Conservation (phyloP, 2,329 filamentous ascomycete species). For the Cadophora malorum region DNA sequence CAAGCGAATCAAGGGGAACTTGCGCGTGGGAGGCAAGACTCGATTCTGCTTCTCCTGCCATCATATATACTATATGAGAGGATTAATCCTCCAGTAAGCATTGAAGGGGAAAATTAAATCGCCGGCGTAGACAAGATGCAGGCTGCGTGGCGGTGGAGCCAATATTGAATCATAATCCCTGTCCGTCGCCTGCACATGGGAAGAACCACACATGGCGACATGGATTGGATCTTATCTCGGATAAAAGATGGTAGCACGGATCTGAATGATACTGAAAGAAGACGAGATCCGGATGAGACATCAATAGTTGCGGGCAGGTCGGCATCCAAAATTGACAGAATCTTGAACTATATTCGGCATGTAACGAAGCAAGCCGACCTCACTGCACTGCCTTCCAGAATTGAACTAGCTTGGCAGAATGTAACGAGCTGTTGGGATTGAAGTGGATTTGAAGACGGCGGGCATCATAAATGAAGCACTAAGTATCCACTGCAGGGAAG, state of each 20-base stretch:
- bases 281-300: neutral
- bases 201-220: slow-evolving; percentile 9
- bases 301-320: neutral
- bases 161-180: slow-evolving; percentile 15
- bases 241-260: neutral
- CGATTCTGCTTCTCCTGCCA: neutral
- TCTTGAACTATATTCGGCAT: neutral
- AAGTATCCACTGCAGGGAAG: neutral
- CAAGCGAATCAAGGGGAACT: slow-evolving; percentile 1
- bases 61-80: slow-evolving; percentile 3
- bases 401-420: neutral
- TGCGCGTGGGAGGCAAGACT: neutral
- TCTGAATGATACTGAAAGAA: neutral
- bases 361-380: neutral
- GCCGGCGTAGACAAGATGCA: neutral
- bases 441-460: neutral
- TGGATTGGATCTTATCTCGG: neutral
- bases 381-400: neutral
- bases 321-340: neutral
- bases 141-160: neutral
- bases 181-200: neutral
- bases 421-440: neutral
- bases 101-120: neutral
- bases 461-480: neutral
- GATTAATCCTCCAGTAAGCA: neutral